Percentiles rank a stretch among this genome's conserved stretches.
Evolutionary conservation across 257 asterid species (phyloP).

Genomic region (Ophiorrhiza pumila): DNA sequence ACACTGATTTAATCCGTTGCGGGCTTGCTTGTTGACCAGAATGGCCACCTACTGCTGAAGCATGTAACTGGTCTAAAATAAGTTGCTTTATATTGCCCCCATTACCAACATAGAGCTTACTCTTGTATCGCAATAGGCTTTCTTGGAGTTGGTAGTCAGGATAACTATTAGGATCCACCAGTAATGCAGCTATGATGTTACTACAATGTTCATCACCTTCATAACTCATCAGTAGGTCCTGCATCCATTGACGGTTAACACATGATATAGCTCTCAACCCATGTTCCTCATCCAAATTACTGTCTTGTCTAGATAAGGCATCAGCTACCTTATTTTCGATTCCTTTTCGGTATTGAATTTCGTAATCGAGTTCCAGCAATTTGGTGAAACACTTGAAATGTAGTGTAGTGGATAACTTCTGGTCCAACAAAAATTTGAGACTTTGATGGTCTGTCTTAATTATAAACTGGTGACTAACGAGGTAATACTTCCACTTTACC

Average conservation of each 20-base stretch:
- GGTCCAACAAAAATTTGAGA: not conserved
- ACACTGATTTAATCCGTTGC: not conserved
- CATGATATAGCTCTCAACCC: not conserved
- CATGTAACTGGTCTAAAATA: not conserved
- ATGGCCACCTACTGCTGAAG: not conserved
- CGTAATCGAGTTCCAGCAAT: not conserved
- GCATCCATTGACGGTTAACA: too few species aligned
- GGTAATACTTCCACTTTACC: not conserved
- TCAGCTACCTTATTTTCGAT: not conserved
- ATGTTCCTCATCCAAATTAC: not conserved
- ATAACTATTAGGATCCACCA: not conserved
- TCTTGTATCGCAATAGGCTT: not conserved
- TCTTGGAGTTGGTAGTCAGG: fast-evolving
- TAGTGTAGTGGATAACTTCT: not conserved
- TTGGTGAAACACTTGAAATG: not conserved
- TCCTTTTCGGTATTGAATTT: not conserved
- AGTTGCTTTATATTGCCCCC: not conserved
- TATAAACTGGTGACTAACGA: not conserved
- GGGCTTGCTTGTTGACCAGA: not conserved
- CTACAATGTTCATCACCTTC: too few species aligned
- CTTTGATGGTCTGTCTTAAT: not conserved
- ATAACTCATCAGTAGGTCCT: not conserved
- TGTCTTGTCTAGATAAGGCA: not conserved
- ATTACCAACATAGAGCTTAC: not conserved
- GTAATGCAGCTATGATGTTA: not conserved